A percentile compares a stretch with the other conserved stretches of the same genome.
These are phyloP conservation scores for Macrolepiota fuliginosa DNA, from an alignment of 768 basidiomycete genomes.

Conservation along the genomic window DNA sequence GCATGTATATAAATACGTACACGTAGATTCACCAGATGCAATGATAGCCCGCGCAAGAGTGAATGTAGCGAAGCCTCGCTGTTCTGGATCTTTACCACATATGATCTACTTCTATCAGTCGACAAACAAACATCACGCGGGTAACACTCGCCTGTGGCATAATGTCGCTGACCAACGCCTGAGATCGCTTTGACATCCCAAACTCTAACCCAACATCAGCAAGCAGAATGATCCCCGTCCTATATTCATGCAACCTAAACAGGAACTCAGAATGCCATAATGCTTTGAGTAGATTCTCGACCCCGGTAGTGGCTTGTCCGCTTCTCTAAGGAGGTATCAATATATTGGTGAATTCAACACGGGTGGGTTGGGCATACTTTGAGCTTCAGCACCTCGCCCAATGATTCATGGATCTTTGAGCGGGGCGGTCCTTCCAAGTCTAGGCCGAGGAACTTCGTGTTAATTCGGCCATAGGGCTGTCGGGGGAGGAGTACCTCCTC, in stretches of 20 bases:
- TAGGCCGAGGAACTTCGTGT: constrained; percentile 51
- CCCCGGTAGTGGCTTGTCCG: constrained; percentile 58
- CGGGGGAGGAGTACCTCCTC: constrained; percentile 63
- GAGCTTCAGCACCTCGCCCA: constrained; percentile 46
- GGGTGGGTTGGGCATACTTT: constrained; percentile 27
- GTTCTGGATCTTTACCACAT: constrained; percentile 69
- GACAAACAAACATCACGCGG: not conserved
- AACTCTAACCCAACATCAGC: constrained; percentile 81
- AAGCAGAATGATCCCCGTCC: constrained; percentile 66
- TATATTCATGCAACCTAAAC: constrained; percentile 62
- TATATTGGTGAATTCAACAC: not conserved
- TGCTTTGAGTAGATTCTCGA: constrained; percentile 67
- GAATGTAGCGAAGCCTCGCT: constrained; percentile 72
- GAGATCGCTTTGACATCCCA: constrained; percentile 66
- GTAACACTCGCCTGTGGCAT: constrained; percentile 66
- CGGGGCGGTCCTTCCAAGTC: constrained; percentile 34
- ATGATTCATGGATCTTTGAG: constrained; percentile 34
- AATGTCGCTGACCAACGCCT: constrained; percentile 68
- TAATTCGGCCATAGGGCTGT: constrained; percentile 52
- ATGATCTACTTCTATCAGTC: constrained; percentile 47
- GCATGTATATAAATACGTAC: constrained; percentile 31
- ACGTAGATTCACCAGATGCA: constrained; percentile 44
- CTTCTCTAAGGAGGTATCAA: constrained; percentile 44
- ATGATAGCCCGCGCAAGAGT: constrained; percentile 75
- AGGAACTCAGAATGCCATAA: constrained; percentile 83